phyloP scores from a whole-genome alignment of 345 rosid genomes.

The Citrus inodora region DNA sequence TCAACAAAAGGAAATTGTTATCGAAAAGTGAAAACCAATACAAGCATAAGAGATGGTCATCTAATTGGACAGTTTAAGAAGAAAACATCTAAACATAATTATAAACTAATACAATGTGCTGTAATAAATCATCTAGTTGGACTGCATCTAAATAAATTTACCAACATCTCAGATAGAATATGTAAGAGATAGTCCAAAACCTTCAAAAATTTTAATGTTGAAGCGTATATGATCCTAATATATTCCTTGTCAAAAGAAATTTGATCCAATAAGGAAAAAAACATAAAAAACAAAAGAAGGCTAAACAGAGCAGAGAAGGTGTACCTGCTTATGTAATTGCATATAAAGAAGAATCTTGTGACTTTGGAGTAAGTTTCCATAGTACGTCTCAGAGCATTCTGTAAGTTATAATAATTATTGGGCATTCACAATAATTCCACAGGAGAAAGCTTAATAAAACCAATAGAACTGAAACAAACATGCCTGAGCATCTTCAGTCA shows the following conservation, averaged over 20 bases:
- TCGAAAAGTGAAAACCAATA: background rate
- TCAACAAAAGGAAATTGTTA: background rate
- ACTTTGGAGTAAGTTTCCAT: constrained; percentile 98
- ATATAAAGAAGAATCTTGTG: constrained; percentile 90
- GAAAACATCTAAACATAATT: background rate
- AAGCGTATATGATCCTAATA: background rate
- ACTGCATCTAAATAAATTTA: background rate
- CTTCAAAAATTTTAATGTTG: background rate
- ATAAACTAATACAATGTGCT: background rate
- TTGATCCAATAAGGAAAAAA: background rate
- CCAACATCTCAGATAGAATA: background rate
- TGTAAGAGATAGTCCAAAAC: background rate
- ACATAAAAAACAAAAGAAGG: background rate
- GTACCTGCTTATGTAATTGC: constrained; percentile 97
- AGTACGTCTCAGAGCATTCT: constrained; percentile 94
- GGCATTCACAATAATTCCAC: constrained; percentile 1
- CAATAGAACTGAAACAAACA: constrained; percentile 8
- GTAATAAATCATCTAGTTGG: background rate
- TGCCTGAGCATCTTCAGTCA: constrained; percentile 99
- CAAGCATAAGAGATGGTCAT: background rate
- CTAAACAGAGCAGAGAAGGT: background rate
- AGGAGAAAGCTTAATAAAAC: background rate
- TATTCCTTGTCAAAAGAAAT: background rate
- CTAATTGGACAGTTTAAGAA: background rate
- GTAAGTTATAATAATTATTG: constrained; percentile 7